A percentile compares a stretch with the other conserved stretches of the same genome.
Evolutionary conservation across 2,329 filamentous ascomycete genomes (phyloP).

Genomic region (Stagonosporopsis vannaccii): DNA sequence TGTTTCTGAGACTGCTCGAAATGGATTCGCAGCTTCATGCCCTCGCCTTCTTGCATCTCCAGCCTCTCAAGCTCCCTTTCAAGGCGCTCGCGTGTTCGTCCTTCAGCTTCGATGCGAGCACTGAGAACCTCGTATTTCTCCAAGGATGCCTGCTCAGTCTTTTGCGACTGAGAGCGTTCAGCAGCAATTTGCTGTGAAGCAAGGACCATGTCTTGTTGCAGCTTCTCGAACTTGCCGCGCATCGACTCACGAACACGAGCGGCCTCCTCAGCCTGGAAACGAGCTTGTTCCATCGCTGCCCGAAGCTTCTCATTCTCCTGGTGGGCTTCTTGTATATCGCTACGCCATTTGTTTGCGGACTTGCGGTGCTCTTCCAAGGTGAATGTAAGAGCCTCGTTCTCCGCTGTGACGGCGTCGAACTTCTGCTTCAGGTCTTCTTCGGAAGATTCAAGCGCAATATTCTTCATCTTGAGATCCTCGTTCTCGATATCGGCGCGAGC

Average conservation of each 20-base stretch:
- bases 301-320: conserved; percentile 71
- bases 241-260: conserved; percentile 83
- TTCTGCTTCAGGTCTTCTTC: conserved; percentile 60
- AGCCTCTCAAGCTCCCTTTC: conserved; percentile 56
- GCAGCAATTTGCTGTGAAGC: conserved; percentile 81
- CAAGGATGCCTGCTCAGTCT: conserved; percentile 67
- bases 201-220: conserved; percentile 86
- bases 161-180: conserved; percentile 80
- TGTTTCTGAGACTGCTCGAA: conserved; percentile 65
- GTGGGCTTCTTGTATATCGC: conserved; percentile 62
- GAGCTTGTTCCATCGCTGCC: conserved; percentile 75
- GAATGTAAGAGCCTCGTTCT: conserved; percentile 67
- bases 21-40: conserved; percentile 79
- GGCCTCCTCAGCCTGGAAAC: conserved; percentile 83
- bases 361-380: conserved; percentile 70
- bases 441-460: conserved; percentile 39
- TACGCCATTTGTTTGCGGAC: conserved; percentile 65
- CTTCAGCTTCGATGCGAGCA: conserved; percentile 58
- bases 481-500: conserved; percentile 64
- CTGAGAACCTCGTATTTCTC: conserved; percentile 63
- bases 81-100: conserved; percentile 53
- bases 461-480: conserved; percentile 60
- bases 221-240: conserved; percentile 80
- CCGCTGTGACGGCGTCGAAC: conserved; percentile 61
- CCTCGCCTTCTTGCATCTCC: conserved; percentile 71